These are phyloP conservation scores for Leptographium lundbergii DNA, from an alignment of 2,329 filamentous ascomycete species.

Conservation along the genomic window DNA sequence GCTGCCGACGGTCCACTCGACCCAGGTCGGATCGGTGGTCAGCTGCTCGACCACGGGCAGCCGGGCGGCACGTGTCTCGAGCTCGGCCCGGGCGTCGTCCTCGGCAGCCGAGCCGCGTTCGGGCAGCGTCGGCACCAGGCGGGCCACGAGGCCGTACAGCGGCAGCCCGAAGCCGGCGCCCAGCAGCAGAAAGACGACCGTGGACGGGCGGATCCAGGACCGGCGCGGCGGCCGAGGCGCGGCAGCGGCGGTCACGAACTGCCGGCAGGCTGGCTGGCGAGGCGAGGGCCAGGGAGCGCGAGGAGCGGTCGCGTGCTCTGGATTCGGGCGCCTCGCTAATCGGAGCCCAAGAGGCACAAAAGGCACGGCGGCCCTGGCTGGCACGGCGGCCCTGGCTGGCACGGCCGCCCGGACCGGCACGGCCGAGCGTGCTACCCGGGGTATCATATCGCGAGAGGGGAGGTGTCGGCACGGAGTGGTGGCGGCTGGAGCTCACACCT, in stretches of 20 bases:
- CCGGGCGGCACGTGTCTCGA: background rate
- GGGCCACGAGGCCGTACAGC: background rate
- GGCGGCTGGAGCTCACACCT: background rate
- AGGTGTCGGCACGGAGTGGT: background rate
- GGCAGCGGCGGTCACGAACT: background rate
- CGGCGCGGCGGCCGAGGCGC: background rate
- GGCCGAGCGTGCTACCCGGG: background rate
- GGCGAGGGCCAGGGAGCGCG: too few species aligned
- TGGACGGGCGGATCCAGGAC: background rate
- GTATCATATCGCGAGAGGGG: background rate
- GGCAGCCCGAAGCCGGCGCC: background rate
- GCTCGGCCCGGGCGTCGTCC: background rate
- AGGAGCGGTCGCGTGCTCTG: too few species aligned
- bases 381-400: background rate
- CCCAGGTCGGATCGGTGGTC: slow-evolving; percentile 8
- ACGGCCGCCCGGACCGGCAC: background rate
- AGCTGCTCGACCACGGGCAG: slow-evolving; percentile 10
- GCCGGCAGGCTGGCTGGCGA: background rate
- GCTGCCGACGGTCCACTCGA: slow-evolving; percentile 7
- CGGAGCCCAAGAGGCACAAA: background rate
- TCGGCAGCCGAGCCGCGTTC: slow-evolving; percentile 6
- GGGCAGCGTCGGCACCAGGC: background rate
- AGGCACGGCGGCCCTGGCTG: background rate
- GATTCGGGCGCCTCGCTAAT: too few species aligned
- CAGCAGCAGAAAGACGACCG: slow-evolving; percentile 4